Base-by-base conservation (phyloP, 2,329 filamentous ascomycete species). In the Geosmithia putterillii region DNA sequence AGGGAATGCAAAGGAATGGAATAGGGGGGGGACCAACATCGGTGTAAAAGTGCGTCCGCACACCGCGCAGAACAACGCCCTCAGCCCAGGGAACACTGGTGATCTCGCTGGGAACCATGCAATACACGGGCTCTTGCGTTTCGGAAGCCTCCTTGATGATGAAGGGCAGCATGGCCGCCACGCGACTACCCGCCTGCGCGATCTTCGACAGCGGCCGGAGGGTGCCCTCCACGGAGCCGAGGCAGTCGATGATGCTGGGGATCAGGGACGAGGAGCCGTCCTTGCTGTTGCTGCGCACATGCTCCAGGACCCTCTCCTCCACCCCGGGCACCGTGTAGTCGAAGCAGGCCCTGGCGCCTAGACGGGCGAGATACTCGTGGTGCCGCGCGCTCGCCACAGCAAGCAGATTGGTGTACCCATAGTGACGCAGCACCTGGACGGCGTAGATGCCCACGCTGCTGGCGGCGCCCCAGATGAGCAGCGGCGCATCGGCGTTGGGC, bases 121-220 rank as follows among this genome's bases (percentile, higher is more conserved):
- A 63, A 44, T 76, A 80, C 47, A 69, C 62, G 0, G 76, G 75
- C 45, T 56, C 60, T 17, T 65, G 57, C 1, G 59, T 61, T 4
- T 66, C 61, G 0, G 61, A 67, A 0, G 75, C 67, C 47, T 79
- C 70, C 38, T 58, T 65, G 38, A 77, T 49, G 45, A 81, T 74
- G 15, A 81, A 68, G 0, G 78, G 78, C 6, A 83, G 56, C 58
- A 82, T 66, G 15, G 80, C 57, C 0, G 76, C 78, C 0, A 81
- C 73, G 20, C 58, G 73, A 4, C 64, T 58, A 0, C 73, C 73
- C 2, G 43, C 54, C 45, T 64, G 57, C 0, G 71, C 74, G 20
- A 82, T 59, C 48, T 64, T 64, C 5, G 66, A 62, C 28, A 81
- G 57, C 2, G 69, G 73, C 25, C 51, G 50, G 6, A 79, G 48